Evolutionary conservation across 345 rosid genomes (phyloP), one percentile per base, ranked within the genome.

Genomic region (Raphanus raphanistrum): DNA sequence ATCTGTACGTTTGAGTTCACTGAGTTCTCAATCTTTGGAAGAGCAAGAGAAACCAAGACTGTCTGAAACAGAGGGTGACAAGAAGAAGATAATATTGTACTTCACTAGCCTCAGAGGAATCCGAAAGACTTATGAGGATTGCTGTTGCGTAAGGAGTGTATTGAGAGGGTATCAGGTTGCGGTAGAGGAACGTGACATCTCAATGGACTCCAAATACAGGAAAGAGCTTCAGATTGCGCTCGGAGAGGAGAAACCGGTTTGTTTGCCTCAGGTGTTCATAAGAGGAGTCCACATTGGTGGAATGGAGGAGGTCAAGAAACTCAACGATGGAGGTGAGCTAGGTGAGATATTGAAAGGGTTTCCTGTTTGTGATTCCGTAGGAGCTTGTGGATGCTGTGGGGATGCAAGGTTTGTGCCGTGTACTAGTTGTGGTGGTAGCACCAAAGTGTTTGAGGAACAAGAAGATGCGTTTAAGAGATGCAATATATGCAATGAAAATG

Each of bases 31-130:
- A 9, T n/a, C 62, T n/a, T 60, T 32, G 32, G 75, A 52, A 35
- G 70, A 76, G 0, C 69, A 28, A 63, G 48, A 43, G 60, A 79
- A 67, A 16, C 35, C 79, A 41, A 52, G 70, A 48, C 65, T 68
- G 12, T 72, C 77, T 15, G 79, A 64, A 27, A 67, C 55, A 78
- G 86, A 84, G 28, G 65, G 38, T 5, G 45, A 21, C 67, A 58
- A 58, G 61, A 66, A 81, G 55, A 82, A 73, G 73, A 74, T 92
- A 28, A 83, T 90, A 16, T 15, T 94, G 10, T 92, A 90, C 72
- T 89, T 87, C 63, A 92, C 98, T 3, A 94, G 94, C 64, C 80
- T 94, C 41, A 83, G 98, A 74, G 98, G 97, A 9, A 87, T 94
- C 21, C 77, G 96, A 33, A 90, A 89, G 86, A 94, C 97, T 3